A percentile compares a stretch with the other conserved stretches of the same genome.
Evolutionary conservation across 1,284 basidiomycete species (phyloP).

Genomic region (Cryptococcus amylolentus): DNA sequence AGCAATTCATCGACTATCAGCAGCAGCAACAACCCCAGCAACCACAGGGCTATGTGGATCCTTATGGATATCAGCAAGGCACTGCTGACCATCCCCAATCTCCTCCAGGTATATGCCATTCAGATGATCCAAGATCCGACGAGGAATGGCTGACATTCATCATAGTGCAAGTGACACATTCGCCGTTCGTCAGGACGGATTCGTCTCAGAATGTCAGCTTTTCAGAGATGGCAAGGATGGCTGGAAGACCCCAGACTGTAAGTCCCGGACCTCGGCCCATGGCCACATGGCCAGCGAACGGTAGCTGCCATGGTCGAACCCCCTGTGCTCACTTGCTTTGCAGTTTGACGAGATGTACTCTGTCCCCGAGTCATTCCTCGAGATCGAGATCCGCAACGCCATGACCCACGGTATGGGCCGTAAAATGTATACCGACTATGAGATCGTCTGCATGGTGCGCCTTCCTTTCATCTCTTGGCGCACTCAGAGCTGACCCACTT

Average conservation of each 20-base stretch:
- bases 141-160: neutral
- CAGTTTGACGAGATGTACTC: conserved; percentile 98
- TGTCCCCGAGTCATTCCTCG: conserved; percentile 92
- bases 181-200: conserved; percentile 66
- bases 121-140: neutral
- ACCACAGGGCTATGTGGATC: neutral
- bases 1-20: conserved; percentile 4
- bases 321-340: conserved; percentile 14
- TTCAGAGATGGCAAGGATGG: conserved; percentile 63
- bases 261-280: conserved; percentile 44
- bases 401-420: conserved; percentile 94
- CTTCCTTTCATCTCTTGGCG: neutral
- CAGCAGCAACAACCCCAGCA: conserved; percentile 5
- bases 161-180: conserved; percentile 51
- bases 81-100: neutral
- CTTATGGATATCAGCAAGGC: conserved; percentile 3
- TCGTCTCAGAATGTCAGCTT: conserved; percentile 55
- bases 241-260: conserved; percentile 75
- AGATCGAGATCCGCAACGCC: conserved; percentile 96
- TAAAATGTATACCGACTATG: conserved; percentile 99
- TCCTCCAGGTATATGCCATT: neutral
- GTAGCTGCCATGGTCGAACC: neutral
- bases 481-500: neutral
- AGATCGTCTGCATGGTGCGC: conserved; percentile 90
- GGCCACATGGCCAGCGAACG: neutral